Evolutionary conservation across 2,329 filamentous ascomycete species (phyloP).

Genomic region (Pseudogymnoascus sp.): DNA sequence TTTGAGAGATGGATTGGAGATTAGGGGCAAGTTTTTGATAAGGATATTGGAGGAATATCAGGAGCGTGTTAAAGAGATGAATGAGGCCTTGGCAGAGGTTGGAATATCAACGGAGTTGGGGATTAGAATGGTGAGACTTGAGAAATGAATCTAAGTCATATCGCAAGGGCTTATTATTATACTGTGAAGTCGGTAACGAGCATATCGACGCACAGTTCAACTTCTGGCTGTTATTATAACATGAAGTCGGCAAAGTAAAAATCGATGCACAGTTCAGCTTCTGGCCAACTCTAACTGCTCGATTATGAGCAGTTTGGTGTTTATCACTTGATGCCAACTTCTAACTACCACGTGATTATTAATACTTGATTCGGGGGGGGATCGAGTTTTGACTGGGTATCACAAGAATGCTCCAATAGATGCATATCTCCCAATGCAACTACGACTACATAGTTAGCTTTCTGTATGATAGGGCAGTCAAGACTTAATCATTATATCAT

Average conservation of each 20-base stretch:
- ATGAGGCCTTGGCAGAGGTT: background rate
- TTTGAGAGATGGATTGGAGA: background rate
- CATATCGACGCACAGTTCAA: background rate
- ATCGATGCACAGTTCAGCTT: background rate
- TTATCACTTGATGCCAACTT: background rate
- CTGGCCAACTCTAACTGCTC: background rate
- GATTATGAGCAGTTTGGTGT: background rate
- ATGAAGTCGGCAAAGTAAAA: background rate
- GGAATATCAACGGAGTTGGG: background rate
- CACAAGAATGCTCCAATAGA: background rate
- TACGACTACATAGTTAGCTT: background rate
- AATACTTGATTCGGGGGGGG: background rate
- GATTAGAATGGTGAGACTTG: background rate
- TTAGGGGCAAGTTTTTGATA: background rate
- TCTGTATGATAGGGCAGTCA: background rate
- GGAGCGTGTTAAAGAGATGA: background rate
- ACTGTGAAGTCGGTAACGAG: background rate
- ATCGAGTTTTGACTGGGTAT: background rate
- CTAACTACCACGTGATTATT: background rate
- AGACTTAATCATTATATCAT: slow-evolving; percentile 9
- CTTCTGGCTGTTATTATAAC: background rate
- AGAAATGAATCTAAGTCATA: background rate
- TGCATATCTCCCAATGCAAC: background rate
- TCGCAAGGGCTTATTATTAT: background rate
- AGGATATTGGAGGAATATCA: slow-evolving; percentile 3